Percentiles rank a stretch among this genome's conserved stretches.
Conservation (phyloP, 192 early-diverging fungal genomes). For the Coemansia sp. region DNA sequence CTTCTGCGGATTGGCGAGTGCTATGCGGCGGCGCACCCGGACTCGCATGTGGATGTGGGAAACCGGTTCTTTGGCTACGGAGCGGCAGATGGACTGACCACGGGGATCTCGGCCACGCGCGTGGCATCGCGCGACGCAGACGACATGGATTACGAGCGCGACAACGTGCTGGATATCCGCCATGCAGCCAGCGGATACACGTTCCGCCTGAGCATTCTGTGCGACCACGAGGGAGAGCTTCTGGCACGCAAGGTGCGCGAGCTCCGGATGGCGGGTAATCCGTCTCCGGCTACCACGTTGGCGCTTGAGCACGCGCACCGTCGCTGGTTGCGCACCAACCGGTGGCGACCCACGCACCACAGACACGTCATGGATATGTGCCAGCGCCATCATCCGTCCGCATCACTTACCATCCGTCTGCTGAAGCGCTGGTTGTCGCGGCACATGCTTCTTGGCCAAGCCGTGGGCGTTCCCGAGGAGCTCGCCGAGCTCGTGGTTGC, state of each 20-base stretch:
- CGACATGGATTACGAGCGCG: slow-evolving; percentile 38
- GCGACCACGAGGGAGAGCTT: slow-evolving; percentile 68
- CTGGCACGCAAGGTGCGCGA: slow-evolving; percentile 55
- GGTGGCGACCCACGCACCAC: slow-evolving; percentile 41
- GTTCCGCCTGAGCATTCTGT: slow-evolving; percentile 79
- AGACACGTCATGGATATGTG: slow-evolving; percentile 72
- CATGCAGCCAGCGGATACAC: slow-evolving; percentile 64
- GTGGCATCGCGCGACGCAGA: slow-evolving; percentile 11
- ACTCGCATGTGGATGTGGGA: slow-evolving; percentile 32
- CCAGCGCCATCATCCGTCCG: slow-evolving; percentile 66
- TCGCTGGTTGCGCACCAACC: slow-evolving; percentile 31
- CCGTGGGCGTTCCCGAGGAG: slow-evolving; percentile 67
- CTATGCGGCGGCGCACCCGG: slow-evolving; percentile 50
- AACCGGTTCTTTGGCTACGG: slow-evolving; percentile 57
- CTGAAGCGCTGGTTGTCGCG: slow-evolving; percentile 87
- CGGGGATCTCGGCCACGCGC: slow-evolving; percentile 18
- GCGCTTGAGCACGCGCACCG: slow-evolving; percentile 46
- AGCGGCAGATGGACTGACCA: slow-evolving; percentile 54
- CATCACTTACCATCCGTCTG: slow-evolving; percentile 79
- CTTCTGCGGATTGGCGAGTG: slow-evolving; percentile 72
- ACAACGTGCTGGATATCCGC: slow-evolving; percentile 70
- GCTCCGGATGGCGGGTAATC: slow-evolving; percentile 40
- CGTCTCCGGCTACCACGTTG: slow-evolving; percentile 39
- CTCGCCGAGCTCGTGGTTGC: slow-evolving; percentile 75
- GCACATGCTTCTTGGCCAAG: slow-evolving; percentile 71